Base-by-base conservation (phyloP, 139 green algal species). In the Nannochloris sp. region DNA sequence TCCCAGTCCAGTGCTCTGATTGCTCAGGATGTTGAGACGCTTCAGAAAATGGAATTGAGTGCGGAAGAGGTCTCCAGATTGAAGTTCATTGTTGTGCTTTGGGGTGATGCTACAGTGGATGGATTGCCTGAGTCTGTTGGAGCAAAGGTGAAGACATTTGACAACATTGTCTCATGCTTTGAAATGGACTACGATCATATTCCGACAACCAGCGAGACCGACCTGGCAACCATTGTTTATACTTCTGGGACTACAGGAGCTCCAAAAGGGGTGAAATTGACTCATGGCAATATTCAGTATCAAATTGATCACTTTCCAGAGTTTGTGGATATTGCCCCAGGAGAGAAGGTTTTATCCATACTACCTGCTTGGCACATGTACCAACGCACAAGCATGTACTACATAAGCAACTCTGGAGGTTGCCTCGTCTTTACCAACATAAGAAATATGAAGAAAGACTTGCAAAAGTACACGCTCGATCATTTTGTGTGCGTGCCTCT, bases 311-410 rank as follows among this genome's bases (percentile, higher is more conserved):
- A 73, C 50, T 54, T 81, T 34, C 24, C 37, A 48, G 36, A 75
- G 67, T 87, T 91, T 57, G 12, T 95, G 11, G 11, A 71, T 6
- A 62, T 86, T 9, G 4, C 48, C 12, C 48, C 79, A 5, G 78
- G 80, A 5, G 66, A 92, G 19, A 69, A 53, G 3, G 69, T 78
- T 9, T 74, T 97, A 46, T 84, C 63, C 43, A 73, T 97, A 62
- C 80, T 97, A 73, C 91, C 91, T 16, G 85, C 90, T 4, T 97
- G 91, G 91, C 90, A 97, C 75, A 93, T 97, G 73, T 96, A 96
- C 60, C 83, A 90, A 78, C 76, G 85, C 25, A 76, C 75, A 18
- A 51, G n/a, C 24, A 72, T 66, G 23, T 75, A 75, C 40, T 93
- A 81, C 50, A 60, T 88, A 14, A 71, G 84, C 61, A 69, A 29